Evolutionary conservation across 768 basidiomycete species (phyloP), one percentile per base, ranked within the genome.

Genomic region (Xerocomellus amylosporus): DNA sequence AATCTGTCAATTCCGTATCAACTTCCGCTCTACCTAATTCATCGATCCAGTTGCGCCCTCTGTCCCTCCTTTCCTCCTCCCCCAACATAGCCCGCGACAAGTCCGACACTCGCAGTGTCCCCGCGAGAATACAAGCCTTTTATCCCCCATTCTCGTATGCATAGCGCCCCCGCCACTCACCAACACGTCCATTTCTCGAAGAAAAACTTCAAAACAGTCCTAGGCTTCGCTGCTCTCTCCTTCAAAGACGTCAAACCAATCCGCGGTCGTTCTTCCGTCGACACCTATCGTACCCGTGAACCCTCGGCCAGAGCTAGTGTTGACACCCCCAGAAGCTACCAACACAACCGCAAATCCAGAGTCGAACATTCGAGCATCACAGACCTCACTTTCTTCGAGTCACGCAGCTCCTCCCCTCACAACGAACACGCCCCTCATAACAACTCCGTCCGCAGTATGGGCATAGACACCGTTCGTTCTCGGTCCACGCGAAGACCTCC

Each of bases 131-230:
- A 66, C 56, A 58, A 38, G 13, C 49, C 46, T 62, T 49, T 66
- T 55, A 47, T 40, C 19, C 31, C 58, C 55, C 55, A 31, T 53
- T 62, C 51, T 74, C 75, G 77, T 55, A 79, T 78, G 77, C 77
- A 72, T 68, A 75, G 71, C 64, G 71, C 71, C 58, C 70, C 74
- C 54, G 58, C 74, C 64, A 57, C 71, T 66, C 64, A 71, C 55
- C 72, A 64, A 13, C 66, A 67, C 61, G 53, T 64, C 65, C 63
- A 67, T 54, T 62, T 71, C 33, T 67, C 73, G 50, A 78, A 73
- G 74, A 75, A 75, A 70, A 76, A 74, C 64, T 74, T 82, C 67
- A 76, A 75, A 64, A 67, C 77, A 28, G 79, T 79, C 41, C 73
- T 82, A 48, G 79, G 79, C 47, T 72, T 81, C 38, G 57, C 58